Conservation (phyloP, 2,329 filamentous ascomycete genomes). For the Lasiodiplodia theobromae region DNA sequence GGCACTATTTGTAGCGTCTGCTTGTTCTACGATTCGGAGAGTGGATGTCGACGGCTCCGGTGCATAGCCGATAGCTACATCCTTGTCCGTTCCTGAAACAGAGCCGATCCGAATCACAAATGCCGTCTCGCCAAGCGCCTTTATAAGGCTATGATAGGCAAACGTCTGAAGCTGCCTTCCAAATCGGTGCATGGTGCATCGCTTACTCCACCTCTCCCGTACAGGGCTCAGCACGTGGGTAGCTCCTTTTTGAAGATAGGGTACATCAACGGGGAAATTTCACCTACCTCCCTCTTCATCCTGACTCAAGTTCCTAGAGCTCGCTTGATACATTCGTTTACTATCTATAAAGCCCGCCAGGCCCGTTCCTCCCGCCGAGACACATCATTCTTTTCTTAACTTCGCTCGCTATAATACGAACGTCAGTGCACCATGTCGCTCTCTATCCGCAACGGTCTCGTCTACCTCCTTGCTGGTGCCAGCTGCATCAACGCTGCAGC, state of each 20-base stretch:
- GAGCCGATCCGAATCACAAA: neutral
- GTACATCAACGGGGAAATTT: neutral
- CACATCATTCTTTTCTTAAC: neutral
- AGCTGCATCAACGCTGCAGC: slow-evolving; percentile 10
- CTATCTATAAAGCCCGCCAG: neutral
- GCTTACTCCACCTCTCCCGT: neutral
- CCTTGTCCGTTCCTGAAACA: slow-evolving; percentile 5
- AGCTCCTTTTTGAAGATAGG: neutral
- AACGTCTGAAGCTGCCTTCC: slow-evolving; percentile 10
- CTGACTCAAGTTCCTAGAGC: neutral
- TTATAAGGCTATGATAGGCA: slow-evolving; percentile 3
- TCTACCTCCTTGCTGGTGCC: slow-evolving; percentile 13
- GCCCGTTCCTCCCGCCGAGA: neutral
- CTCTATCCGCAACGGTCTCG: slow-evolving; percentile 2
- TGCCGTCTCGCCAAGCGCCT: slow-evolving; percentile 7
- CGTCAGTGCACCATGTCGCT: neutral
- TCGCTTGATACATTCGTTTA: neutral
- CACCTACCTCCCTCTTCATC: neutral
- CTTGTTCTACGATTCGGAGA: neutral
- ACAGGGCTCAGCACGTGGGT: slow-evolving; percentile 13
- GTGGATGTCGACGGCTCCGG: neutral
- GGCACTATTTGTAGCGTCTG: neutral
- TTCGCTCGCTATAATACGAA: neutral
- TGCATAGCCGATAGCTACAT: neutral
- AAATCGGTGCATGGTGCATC: neutral